Evolutionary conservation across 2,329 filamentous ascomycete genomes (phyloP), one percentile per base, ranked within the genome.

Genomic region (Polychaeton citri): DNA sequence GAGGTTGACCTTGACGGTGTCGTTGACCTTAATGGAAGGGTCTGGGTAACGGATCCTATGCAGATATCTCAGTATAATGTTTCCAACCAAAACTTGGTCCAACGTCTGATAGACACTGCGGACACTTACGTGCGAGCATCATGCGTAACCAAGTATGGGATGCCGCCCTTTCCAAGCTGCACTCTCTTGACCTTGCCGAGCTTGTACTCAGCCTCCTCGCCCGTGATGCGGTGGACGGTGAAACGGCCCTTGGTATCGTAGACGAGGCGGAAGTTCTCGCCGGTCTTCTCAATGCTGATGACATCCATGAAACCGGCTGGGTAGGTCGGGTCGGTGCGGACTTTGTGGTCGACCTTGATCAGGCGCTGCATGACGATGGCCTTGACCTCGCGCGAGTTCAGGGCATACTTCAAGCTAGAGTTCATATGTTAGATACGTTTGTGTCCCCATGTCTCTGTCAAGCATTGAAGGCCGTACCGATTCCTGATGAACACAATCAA

Each of bases 141-240:
- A 84, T 98, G 90, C 87, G 90, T 98, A 84, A 98, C 90, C 86
- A 96, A 95, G 87, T 94, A 98, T 92, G 90, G 90, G 80, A 98
- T 93, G 75, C 87, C 90, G 72, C 90, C 92, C 71, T 86, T 88
- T 76, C 90, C 90, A 60, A 98, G 79, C 76, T 98, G 90, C 48
- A 98, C 90, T 62, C 88, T 82, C 84, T 95, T 95, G 74, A 98
- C 90, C 79, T 96, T 98, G 76, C 87, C 87, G 59, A 98, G 77
- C 82, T 98, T 98, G 84, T 95, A 98, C 75, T 90, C 80, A 58
- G 88, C 87, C 83, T 98, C 90, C 76, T 96, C 90, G 55, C 78
- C 72, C 68, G 92, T 88, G 72, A 98, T 96, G 63, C 90, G 84
- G 84, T 98, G 90, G 65, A 98, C 87, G 66, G 90, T 95, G 84